Evolutionary conservation across 2,329 filamentous ascomycete species (phyloP), one percentile per base, ranked within the genome.

Genomic region (Trichoderma afroharzianum): DNA sequence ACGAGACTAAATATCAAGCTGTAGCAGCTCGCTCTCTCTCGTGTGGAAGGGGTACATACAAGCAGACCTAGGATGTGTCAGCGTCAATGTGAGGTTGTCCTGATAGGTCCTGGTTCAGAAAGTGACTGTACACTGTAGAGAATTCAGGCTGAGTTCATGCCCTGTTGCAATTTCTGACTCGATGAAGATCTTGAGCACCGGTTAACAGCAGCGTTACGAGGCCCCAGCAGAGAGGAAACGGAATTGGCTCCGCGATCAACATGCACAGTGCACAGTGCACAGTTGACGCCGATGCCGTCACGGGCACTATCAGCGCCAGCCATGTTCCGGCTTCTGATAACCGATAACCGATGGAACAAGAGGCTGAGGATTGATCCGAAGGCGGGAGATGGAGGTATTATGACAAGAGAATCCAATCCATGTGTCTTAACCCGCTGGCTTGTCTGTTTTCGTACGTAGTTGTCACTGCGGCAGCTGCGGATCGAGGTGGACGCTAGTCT

Each of bases 391-490:
- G 26, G 64, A 59, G 55, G 64, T 68, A 53, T 53, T 24, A 12
- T 50, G 21, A 24, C 12, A 12, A 39, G 39, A 53, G 5, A 66
- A 14, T 33, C 30, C 33, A 6, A 11, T 43, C 32, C 59, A n/a
- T 43, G 47, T 53, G 21, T 39, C n/a, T 50, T 43, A 47, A 26
- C 39, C 12, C 26, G 21, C 36, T 30, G 15, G 15, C 36, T 18
- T 50, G 39, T 26, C n/a, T 53, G 47, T 21, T 24, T 24, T 53
- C 47, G 47, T 53, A 24, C 47, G 50, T 47, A 28, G 43, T 6
- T 62, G 28, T 33, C 47, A 26, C 39, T 15, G 62, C 67, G 67
- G 67, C 67, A 69, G 28, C 67, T 62, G 67, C 67, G 67, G 67
- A 69, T 69, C 67, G 43, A 53, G 67, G 30, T 53, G 67, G 36